These are phyloP conservation scores for Cerioporus squamosus DNA, from an alignment of 1,284 basidiomycete species.

Conservation along the genomic window DNA sequence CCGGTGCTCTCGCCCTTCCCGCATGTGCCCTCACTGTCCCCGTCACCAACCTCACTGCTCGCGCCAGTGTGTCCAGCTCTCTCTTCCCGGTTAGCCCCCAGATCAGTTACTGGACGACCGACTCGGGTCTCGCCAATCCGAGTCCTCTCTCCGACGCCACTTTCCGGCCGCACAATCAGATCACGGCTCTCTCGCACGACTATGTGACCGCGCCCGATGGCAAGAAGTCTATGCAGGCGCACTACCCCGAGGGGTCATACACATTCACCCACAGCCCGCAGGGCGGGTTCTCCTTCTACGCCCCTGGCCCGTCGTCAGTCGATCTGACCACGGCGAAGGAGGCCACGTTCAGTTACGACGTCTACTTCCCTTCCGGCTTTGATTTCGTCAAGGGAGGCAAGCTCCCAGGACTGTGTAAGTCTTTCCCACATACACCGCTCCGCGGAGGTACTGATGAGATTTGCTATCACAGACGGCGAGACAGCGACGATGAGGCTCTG, in stretches of 20 bases:
- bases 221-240: constrained; percentile 51
- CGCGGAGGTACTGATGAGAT: not conserved
- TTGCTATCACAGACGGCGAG: constrained; percentile 46
- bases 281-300: constrained; percentile 62
- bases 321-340: constrained; percentile 50
- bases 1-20: constrained; percentile 5
- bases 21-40: constrained; percentile 5
- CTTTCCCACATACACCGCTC: not conserved
- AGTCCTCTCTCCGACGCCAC: constrained; percentile 49
- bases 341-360: constrained; percentile 59
- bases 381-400: constrained; percentile 40
- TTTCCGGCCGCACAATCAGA: constrained; percentile 44
- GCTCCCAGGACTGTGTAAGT: constrained; percentile 38
- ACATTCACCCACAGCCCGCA: constrained; percentile 56
- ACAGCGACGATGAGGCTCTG: constrained; percentile 44
- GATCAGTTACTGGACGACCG: constrained; percentile 46
- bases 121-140: constrained; percentile 33
- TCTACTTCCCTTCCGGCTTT: constrained; percentile 62
- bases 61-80: constrained; percentile 16
- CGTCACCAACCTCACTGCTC: constrained; percentile 6
- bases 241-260: constrained; percentile 61
- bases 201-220: constrained; percentile 52
- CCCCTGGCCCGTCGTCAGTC: constrained; percentile 45
- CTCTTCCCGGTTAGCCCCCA: constrained; percentile 48
- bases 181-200: constrained; percentile 42